Base-by-base conservation (phyloP, 495 filamentous ascomycete genomes). In the Aspergillus leporis region DNA sequence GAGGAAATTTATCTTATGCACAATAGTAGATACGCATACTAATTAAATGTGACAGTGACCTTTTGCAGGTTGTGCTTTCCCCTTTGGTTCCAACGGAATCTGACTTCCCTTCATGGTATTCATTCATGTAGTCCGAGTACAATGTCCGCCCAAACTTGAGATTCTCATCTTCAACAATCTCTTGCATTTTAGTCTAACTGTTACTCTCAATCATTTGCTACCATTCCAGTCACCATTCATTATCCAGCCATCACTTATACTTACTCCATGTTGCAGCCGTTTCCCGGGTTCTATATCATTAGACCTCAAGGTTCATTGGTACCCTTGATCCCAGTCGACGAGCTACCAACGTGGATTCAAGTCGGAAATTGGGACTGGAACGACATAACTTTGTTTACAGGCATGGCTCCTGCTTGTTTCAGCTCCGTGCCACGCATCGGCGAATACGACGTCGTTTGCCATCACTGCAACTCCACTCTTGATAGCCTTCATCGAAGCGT, bases 371-470 rank as follows among this genome's bases (percentile, higher is more conserved):
- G 53, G 53, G 53, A 66, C 10, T 66, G 62, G 31, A 57, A 64
- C 12, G 59, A 69, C n/a, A 18, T 40, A 1, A 32, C 32, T 4
- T 51, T 69, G 34, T 62, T 49, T 38, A 38, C 55, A 21, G 45
- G 50, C 3, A 63, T 75, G 64, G 53, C 67, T 12, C 67, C 68
- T 21, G 73, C 58, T 3, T 67, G 64, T 13, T 53, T 53, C 43
- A 66, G 22, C 23, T 53, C 19, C 7, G 65, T 70, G 3, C 69
- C 67, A 9, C 74, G 75, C 3, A 59, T 65, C 10, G 74, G 71
- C 1, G 74, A 77, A 40, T 78, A 73, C 59, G 70, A 78, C 18
- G 66, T 75, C 21, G 55, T 74, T 25, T 78, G 75, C 54, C 62
- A 61, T n/a, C 53, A 75, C 53, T 78, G 75, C 45, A 56, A 59